Evolutionary conservation across 768 basidiomycete genomes (phyloP).

Genomic region (Auricularia cornea): DNA sequence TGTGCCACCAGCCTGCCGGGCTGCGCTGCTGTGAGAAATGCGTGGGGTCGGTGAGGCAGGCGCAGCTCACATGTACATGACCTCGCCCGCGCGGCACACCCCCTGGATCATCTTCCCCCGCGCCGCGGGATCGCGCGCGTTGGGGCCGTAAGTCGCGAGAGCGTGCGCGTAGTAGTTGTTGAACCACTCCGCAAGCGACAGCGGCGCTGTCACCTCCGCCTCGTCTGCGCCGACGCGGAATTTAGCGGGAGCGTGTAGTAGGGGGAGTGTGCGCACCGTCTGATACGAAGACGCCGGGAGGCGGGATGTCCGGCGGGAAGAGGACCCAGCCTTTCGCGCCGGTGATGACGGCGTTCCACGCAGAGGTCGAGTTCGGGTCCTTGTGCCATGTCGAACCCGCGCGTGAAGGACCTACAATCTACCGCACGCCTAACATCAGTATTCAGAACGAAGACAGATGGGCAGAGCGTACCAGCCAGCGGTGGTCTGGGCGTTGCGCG

Average conservation of each 20-base stretch:
- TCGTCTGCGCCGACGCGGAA: constrained; percentile 4
- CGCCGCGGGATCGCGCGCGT: constrained; percentile 10
- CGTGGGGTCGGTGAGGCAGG: too few relatives aligned
- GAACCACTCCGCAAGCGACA: constrained; percentile 17
- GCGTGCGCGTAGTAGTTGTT: constrained; percentile 14
- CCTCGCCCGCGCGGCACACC: constrained; percentile 17
- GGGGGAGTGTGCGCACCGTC: neutral
- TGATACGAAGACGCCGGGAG: constrained; percentile 18
- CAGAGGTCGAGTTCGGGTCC: constrained; percentile 13
- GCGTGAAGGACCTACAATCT: constrained; percentile 18
- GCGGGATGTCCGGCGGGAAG: constrained; percentile 16
- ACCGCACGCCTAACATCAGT: too few relatives aligned
- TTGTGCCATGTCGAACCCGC: constrained; percentile 20
- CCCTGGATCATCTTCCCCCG: constrained; percentile 18
- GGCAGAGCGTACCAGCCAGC: constrained; percentile 15
- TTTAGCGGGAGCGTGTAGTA: neutral
- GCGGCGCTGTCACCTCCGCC: constrained; percentile 12
- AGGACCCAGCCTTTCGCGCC: constrained; percentile 18
- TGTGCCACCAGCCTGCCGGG: constrained; percentile 22
- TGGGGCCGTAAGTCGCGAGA: constrained; percentile 12
- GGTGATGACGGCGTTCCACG: constrained; percentile 17
- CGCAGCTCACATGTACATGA: constrained; percentile 14
- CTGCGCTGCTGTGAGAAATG: constrained; percentile 1
- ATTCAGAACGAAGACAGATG: neutral
- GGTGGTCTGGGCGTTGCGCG: constrained; percentile 16